A percentile compares a stretch with the other conserved stretches of the same genome.
Conservation (phyloP, 345 rosid genomes). For the Salix exigua region DNA sequence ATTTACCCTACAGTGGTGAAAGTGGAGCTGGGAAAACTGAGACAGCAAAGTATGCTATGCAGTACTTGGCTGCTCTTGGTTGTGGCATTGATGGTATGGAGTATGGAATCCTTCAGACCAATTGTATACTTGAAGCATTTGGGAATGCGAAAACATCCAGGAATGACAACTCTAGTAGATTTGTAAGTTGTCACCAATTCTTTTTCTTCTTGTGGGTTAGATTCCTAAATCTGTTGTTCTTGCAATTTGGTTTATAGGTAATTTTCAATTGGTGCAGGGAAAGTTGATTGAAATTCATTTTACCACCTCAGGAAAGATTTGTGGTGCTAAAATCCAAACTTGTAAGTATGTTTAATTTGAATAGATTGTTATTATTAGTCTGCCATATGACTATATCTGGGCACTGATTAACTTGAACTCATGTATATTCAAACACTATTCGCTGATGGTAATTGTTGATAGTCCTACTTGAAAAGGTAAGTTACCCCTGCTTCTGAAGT, state of each 20-base stretch:
- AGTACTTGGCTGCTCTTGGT: slow-evolving; percentile 82
- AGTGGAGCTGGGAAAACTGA: slow-evolving; percentile 99
- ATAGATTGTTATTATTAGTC: slow-evolving; percentile 11
- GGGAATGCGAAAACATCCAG: slow-evolving; percentile 95
- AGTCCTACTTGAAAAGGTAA: slow-evolving; percentile 97
- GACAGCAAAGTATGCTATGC: slow-evolving; percentile 90
- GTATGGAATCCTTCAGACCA: slow-evolving; percentile 58
- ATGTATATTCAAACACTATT: slow-evolving; percentile 16
- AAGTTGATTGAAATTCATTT: slow-evolving; percentile 85
- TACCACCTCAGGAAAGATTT: slow-evolving; percentile 68
- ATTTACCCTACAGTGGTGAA: slow-evolving; percentile 68
- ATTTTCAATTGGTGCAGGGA: slow-evolving; percentile 55
- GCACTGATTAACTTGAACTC: slow-evolving; percentile 27
- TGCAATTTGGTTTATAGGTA: slow-evolving; percentile 7
- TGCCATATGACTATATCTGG: slow-evolving; percentile 2
- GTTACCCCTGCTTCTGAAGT: slow-evolving; percentile 14
- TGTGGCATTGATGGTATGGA: slow-evolving; percentile 74
- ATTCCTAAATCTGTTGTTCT: neutral
- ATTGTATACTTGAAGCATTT: slow-evolving; percentile 85
- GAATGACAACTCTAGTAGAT: slow-evolving; percentile 91
- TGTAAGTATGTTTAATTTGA: slow-evolving; percentile 46
- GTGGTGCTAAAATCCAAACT: slow-evolving; percentile 81
- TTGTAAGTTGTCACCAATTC: slow-evolving; percentile 46
- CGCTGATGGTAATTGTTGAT: slow-evolving; percentile 17
- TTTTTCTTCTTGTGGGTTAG: slow-evolving; percentile 2